phyloP scores from a whole-genome alignment of 2,329 filamentous ascomycete genomes.

The Nigrograna mackinnonii region DNA sequence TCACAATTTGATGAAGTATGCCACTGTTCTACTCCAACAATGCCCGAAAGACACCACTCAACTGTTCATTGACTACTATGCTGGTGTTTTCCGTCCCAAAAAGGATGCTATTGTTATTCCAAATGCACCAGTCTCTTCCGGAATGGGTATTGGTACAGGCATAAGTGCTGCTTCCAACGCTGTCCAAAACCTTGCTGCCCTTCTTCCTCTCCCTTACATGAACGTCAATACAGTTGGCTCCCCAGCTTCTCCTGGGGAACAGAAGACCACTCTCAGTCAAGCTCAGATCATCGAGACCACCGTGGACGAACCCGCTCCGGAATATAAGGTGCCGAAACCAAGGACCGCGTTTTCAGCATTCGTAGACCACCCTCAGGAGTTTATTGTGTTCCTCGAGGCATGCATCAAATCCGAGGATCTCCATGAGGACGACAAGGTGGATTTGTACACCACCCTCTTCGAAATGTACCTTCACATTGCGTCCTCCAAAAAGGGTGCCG shows the following conservation, averaged over 20 bases:
- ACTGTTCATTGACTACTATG: conserved; percentile 94
- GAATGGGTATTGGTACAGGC: conserved; percentile 44
- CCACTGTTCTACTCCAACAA: conserved; percentile 85
- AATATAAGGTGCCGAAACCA: conserved; percentile 81
- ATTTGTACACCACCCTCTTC: conserved; percentile 92
- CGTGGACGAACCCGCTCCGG: conserved; percentile 54
- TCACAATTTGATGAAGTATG: conserved; percentile 91
- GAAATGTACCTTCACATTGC: conserved; percentile 98
- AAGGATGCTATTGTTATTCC: conserved; percentile 61
- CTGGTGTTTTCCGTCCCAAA: conserved; percentile 76
- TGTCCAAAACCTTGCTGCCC: conserved; percentile 81
- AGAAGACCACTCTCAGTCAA: conserved; percentile 58
- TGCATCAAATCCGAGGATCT: conserved; percentile 74
- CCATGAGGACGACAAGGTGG: conserved; percentile 75
- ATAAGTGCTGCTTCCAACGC: conserved; percentile 66
- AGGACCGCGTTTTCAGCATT: conserved; percentile 94
- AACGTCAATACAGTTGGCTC: conserved; percentile 63
- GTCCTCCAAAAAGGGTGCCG: conserved; percentile 69
- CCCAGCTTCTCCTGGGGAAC: conserved; percentile 55
- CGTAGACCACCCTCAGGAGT: conserved; percentile 89
- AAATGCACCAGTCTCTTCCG: conserved; percentile 50
- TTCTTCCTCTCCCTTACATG: conserved; percentile 86
- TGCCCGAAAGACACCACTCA: conserved; percentile 81
- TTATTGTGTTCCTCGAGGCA: conserved; percentile 89
- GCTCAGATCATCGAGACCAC: conserved; percentile 56